Base-by-base conservation (phyloP, 75 land plant species). In the Ceratopteris richardii region DNA sequence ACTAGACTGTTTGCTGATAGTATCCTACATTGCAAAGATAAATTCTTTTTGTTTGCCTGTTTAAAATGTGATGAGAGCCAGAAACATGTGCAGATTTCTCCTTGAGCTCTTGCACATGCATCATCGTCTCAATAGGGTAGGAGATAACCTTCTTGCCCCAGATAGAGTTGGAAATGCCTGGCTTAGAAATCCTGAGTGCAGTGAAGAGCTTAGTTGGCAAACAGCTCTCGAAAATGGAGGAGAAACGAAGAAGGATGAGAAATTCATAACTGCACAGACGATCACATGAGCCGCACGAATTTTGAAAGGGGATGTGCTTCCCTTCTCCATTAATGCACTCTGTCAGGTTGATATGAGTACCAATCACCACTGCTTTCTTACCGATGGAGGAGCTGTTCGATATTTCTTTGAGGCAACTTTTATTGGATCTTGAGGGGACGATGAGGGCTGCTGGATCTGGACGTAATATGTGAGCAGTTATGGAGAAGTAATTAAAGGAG, bases 121-220 rank as follows among this genome's bases (percentile, higher is more conserved):
- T 77, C 97, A 92, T 92, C 97, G 88, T 92, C 55, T 92, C 97
- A 69, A 88, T 41, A 92, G 82, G 16, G 97, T 88, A 22, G 97
- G 97, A 23, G 86, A 85, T 12, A 89, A 80, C 42, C 89, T 80
- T 51, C 75, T 74, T 51, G 70, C 72, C 44, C 74, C 83, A 30
- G 66, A 22, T 0, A 74, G 83, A 30, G 82, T 90, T 9, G 80
- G 83, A 0, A 84, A 86, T 64, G 72, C 61, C 31, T 83, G 82
- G 68, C 79, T 82, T 31, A 86, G 69, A 36, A 88, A 71, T 6
- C 88, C 88, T 24, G 82, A 84, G 31, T 80, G 78, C 68, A 90
- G 79, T 18, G 77, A 78, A 20, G 79, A 58, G 76, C 83, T 82
- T 71, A 76, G 74, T 51, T 76, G 72, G 53, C 24, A 53, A 54